Evolutionary conservation across 2,329 filamentous ascomycete genomes (phyloP).

Genomic region (Neofusicoccum sp.): DNA sequence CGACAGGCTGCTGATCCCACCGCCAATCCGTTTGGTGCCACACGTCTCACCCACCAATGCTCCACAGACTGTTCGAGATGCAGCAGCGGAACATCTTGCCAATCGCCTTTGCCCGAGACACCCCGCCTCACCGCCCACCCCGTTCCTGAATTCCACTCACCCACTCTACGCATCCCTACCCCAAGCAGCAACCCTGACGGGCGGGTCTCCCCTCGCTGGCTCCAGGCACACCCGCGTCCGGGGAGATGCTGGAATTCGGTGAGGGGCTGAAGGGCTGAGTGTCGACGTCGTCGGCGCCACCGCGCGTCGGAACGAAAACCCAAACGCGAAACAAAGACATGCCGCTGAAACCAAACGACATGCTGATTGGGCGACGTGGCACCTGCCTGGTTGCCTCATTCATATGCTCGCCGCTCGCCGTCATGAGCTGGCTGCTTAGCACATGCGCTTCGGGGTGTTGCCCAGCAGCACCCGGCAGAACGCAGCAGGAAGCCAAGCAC

Average conservation of each 20-base stretch:
- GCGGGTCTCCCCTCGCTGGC: neutral
- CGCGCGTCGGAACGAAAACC: conserved; percentile 3
- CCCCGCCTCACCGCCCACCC: no score
- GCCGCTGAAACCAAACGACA: neutral
- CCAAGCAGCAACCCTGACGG: neutral
- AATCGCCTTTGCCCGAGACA: neutral
- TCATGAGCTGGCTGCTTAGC: neutral
- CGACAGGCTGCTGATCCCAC: neutral
- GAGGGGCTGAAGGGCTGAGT: neutral
- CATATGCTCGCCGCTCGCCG: neutral
- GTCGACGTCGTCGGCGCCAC: neutral
- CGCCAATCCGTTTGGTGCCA: neutral
- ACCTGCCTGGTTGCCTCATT: neutral
- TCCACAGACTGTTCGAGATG: conserved; percentile 4
- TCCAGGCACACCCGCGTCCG: neutral
- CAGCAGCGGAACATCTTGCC: neutral
- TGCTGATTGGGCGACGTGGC: no score
- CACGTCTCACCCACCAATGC: neutral
- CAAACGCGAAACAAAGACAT: conserved; percentile 3
- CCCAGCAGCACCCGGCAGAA: neutral
- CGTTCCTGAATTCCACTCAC: neutral
- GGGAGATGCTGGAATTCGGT: neutral
- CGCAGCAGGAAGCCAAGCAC: conserved; percentile 6
- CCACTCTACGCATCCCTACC: neutral
- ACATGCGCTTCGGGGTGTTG: neutral